Base-by-base conservation (phyloP, 257 asterid species). In the Solanum microdontum region DNA sequence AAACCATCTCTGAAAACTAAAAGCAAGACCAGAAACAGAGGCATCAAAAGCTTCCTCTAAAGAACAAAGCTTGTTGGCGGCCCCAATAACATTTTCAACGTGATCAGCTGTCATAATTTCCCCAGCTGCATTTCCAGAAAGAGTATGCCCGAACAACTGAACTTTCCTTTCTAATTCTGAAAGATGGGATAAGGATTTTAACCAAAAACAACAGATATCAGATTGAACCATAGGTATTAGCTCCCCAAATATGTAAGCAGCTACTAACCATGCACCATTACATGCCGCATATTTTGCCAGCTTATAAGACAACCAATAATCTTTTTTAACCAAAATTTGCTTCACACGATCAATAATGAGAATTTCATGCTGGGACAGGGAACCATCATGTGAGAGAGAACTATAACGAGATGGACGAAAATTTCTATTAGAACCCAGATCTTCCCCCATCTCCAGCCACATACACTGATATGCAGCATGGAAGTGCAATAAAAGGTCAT, bases 191-290 rank as follows among this genome's bases (percentile, higher is more conserved):
- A 95, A 89, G 39, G 93, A 93, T 87, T 94, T 92, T 86, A 97
- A 89, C 99, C 99, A 97, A 87, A 87, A 77, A 62, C 88, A 85
- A 89, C 87, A 93, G 48, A 91, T 88, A 89, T 90, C 87, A 76
- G 99, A 93, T 82, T 89, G 87, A 90, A 90, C 98, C 77, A 73
- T 87, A 11, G 85, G 48, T 34, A 60, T 87, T 83, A 95, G 94
- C 83, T 92, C 91, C 91, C 92, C 95, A 87, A 96, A 97, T 87
- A 97, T 88, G 90, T 91, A 93, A 77, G 94, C 90, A 91, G 98
- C 94, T 1, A 94, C 90, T 45, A 92, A 90, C 99, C 99, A 97
- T 60, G 95, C 94, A 88, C 99, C 99, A 45, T 89, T 95, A 87
- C 94, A 93, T 68, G 93, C 94, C 21, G 98, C 98, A 88, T 48